Evolutionary conservation across 2,329 filamentous ascomycete species (phyloP).

Genomic region (Calonectria montana): DNA sequence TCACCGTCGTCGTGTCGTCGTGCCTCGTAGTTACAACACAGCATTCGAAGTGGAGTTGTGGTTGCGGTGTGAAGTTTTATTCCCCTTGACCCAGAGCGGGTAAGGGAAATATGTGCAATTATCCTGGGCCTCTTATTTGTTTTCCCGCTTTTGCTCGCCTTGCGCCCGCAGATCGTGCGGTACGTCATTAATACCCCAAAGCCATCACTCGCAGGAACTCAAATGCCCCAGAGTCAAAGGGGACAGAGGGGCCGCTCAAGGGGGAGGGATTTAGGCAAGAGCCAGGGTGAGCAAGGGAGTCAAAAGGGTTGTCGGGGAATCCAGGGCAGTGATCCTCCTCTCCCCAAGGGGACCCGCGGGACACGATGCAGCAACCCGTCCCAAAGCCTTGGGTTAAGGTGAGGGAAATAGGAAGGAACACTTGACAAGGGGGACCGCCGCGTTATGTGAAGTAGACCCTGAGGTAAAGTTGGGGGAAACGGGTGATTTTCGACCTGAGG

Average conservation of each 20-base stretch:
- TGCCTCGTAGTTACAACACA: not conserved
- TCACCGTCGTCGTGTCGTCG: not conserved
- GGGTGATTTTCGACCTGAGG: slow-evolving; percentile 11
- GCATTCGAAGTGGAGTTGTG: slow-evolving; percentile 6
- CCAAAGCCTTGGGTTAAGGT: slow-evolving; percentile 28
- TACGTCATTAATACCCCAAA: slow-evolving; percentile 12
- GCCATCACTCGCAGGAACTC: slow-evolving; percentile 9
- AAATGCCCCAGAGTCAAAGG: slow-evolving; percentile 8
- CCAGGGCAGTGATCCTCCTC: slow-evolving; percentile 14
- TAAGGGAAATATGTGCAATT: not conserved
- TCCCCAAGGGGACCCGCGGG: slow-evolving; percentile 12
- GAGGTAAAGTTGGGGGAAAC: slow-evolving; percentile 20
- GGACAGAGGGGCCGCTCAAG: not conserved
- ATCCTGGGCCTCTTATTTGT: not conserved
- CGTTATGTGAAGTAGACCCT: not conserved
- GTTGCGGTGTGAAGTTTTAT: not conserved
- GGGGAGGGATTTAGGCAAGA: slow-evolving; percentile 9
- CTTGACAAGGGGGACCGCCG: slow-evolving; percentile 10
- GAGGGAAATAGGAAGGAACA: slow-evolving; percentile 20
- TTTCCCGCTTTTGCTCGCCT: not conserved
- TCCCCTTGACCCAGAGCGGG: not conserved
- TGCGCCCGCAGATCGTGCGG: not conserved
- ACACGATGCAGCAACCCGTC: slow-evolving; percentile 24
- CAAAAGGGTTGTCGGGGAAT: slow-evolving; percentile 15
- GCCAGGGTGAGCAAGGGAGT: not conserved